Base-by-base conservation (phyloP, 2,329 filamentous ascomycete genomes). In the Sporothrix protearum region DNA sequence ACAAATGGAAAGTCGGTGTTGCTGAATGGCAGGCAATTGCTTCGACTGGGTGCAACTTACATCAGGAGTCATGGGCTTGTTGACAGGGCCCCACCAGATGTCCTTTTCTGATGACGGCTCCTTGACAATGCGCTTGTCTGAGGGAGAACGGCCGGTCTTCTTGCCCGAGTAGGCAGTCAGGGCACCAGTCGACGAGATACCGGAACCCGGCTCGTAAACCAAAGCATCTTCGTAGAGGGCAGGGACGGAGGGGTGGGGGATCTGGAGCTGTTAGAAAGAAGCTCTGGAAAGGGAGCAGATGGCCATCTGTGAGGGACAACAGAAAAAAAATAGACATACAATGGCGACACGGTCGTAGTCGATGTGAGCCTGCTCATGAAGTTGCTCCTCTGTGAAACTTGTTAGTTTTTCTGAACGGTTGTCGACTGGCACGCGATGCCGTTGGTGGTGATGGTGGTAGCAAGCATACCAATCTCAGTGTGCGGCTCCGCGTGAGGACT, bases 301-400 rank as follows among this genome's bases (percentile, higher is more conserved):
- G 36, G 42, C 14, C 16, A 14, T n/a, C 6, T 6, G 12, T 16
- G 36, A 4, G 14, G n/a, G n/a, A n/a, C n/a, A 19, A 19, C 3
- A 45, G 42, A 19, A 14, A 47, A 47, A 47, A 6, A 47, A 16
- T 12, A 25, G 9, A 81, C 92, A 82, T 88, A 97, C 94, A 86
- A 99, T 99, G 75, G 96, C 93, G 79, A 99, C 96, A 80, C 94
- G 92, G 84, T 98, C 92, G 82, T 98, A 99, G 87, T 99, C 96
- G 80, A 99, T 99, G 87, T 99, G 95, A 77, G 96, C 96, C 80
- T 91, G 94, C 83, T 97, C 93, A 83, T 98, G 94, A 74, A 99
- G 92, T 82, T 97, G 93, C 85, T 98, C 94, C 85, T 99, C 87
- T 84, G 76, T 69, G 7, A 33, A 1, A 19, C 16, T 61, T 45